Evolutionary conservation across 2,329 filamentous ascomycete species (phyloP), one percentile per base, ranked within the genome.

Genomic region (Talaromyces sp.): DNA sequence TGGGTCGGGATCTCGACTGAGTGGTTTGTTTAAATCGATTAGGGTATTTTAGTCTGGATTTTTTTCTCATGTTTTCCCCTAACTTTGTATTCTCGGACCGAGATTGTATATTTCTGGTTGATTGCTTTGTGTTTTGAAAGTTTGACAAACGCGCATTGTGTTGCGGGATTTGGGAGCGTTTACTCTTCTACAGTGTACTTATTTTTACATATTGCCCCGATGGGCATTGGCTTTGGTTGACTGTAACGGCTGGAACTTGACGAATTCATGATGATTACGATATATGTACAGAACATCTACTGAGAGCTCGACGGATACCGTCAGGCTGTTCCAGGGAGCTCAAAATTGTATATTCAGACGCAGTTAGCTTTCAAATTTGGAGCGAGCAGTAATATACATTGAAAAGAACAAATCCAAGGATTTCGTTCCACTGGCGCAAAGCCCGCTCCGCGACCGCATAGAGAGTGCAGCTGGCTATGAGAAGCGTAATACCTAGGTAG

Each of bases 1-100:
- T 31, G 56, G 37, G 19, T 45, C 56, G 9, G 56, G 57, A 19
- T 56, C 66, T 43, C 56, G 65, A 54, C 43, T 68, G 11, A 60
- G 63, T 47, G 45, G 49, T n/a, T 49, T 68, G 14, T 41, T 68
- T 16, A 68, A 68, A 43, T 66, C 65, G 11, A 68, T 68, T 41
- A 39, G 27, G n/a, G 66, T 66, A 45, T 63, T 68, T 37, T 65
- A 64, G 31, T 16, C 37, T 56, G 37, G 11, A 49, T 57, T 39
- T 62, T 22, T 59, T 24, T 35, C 6, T 22, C 0, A 22, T 27
- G 13, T 22, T 19, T 11, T 16, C 27, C 14, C 27, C 10, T 24
- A 7, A 37, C 31, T 33, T 19, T n/a, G 22, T 52, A 45, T 52
- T 63, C 37, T 35, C 41, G n/a, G 19, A 31, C 9, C 3, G 56